Evolutionary conservation across 2,329 filamentous ascomycete species (phyloP).

Genomic region (Aspergillus clavatus): DNA sequence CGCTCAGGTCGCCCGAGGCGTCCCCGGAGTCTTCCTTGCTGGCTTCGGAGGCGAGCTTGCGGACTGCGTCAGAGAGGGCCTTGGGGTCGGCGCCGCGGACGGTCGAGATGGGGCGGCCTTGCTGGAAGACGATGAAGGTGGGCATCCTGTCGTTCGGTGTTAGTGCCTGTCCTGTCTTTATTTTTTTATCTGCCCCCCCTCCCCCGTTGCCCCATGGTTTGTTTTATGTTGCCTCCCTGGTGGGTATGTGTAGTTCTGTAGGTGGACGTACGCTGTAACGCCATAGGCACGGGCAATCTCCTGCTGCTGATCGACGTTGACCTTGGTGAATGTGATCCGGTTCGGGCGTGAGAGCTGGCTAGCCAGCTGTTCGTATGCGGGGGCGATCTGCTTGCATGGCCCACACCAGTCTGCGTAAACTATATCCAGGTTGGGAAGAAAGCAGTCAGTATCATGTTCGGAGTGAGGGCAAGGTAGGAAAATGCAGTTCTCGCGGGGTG

Average conservation of each 20-base stretch:
- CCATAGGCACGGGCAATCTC: conserved; percentile 69
- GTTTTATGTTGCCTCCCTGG: background rate
- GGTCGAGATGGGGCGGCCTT: conserved; percentile 62
- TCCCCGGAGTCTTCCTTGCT: conserved; percentile 42
- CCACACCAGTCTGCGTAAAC: conserved; percentile 86
- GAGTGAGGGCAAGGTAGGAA: background rate
- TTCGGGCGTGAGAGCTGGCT: conserved; percentile 64
- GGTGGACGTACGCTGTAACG: conserved; percentile 56
- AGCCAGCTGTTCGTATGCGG: conserved; percentile 75
- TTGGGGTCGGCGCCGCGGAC: conserved; percentile 69
- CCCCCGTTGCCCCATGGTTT: no score
- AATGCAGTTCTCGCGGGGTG: conserved; percentile 8
- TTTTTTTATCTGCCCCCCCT: no score
- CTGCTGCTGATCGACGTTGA: conserved; percentile 74
- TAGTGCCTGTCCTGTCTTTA: conserved; percentile 1
- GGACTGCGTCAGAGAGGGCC: conserved; percentile 65
- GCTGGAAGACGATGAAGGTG: conserved; percentile 85
- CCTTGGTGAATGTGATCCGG: conserved; percentile 76
- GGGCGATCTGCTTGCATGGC: conserved; percentile 78
- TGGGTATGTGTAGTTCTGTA: background rate
- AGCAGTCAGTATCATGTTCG: conserved; percentile 3
- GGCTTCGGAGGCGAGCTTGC: conserved; percentile 65
- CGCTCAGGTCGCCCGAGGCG: conserved; percentile 40
- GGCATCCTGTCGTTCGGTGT: conserved; percentile 59
- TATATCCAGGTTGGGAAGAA: conserved; percentile 34